Percentiles rank a stretch among this genome's conserved stretches.
These are phyloP conservation scores for Abrus precatorius DNA, from an alignment of 306 rosid genomes.

Conservation along the genomic window DNA sequence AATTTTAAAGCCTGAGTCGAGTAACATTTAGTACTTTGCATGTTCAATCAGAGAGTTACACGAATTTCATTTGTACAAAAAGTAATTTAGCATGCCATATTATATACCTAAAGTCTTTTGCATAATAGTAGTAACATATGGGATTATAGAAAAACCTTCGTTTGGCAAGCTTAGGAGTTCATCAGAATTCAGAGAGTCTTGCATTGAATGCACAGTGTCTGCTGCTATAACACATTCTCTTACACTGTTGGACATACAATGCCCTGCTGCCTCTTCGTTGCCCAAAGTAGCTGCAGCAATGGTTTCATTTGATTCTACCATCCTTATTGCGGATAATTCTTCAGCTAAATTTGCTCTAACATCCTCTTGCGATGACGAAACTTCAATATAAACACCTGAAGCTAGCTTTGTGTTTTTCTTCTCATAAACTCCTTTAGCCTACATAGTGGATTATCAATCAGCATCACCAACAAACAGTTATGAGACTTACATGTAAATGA, in stretches of 20 bases:
- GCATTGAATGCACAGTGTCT: conserved; percentile 44
- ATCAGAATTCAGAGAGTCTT: conserved; percentile 50
- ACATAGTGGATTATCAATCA: conserved; percentile 43
- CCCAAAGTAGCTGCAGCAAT: conserved; percentile 43
- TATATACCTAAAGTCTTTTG: conserved; percentile 31
- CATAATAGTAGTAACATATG: conserved; percentile 25
- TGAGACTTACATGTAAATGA: conserved; percentile 9
- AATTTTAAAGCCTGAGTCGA: neutral
- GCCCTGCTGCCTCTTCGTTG: conserved; percentile 42
- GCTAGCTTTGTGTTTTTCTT: conserved; percentile 53
- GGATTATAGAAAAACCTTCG: conserved; percentile 63
- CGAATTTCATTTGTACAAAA: neutral
- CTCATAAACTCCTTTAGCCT: conserved; percentile 56
- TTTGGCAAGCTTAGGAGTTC: conserved; percentile 49
- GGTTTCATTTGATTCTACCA: conserved; percentile 63
- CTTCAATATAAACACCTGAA: conserved; percentile 50
- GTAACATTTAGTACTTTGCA: neutral
- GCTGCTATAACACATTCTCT: conserved; percentile 51
- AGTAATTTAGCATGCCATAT: conserved; percentile 20
- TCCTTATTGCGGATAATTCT: conserved; percentile 74
- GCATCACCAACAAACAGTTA: conserved; percentile 47
- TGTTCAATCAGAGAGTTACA: conserved; percentile 6
- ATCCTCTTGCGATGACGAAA: conserved; percentile 61
- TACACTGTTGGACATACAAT: conserved; percentile 35
- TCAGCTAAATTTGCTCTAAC: conserved; percentile 70